Evolutionary conservation across 2,329 filamentous ascomycete species (phyloP).

Genomic region (Phaeosphaeriaceae sp.): DNA sequence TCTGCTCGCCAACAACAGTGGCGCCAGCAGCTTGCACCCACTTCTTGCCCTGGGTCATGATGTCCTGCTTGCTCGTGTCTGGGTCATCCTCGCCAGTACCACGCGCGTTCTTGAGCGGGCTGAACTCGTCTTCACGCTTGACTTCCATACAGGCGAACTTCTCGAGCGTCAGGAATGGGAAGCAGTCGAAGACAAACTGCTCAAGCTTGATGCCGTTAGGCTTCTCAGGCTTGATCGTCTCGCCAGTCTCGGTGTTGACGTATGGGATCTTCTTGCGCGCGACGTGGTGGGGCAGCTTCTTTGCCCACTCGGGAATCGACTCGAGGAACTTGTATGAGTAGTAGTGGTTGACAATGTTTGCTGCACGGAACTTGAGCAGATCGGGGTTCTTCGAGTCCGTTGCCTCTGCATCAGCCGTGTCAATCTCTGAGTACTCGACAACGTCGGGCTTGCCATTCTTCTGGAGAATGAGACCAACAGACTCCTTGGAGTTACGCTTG

Average conservation of each 20-base stretch:
- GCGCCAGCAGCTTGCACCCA: slow-evolving; percentile 85
- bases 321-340: slow-evolving; percentile 95
- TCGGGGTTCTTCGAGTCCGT: slow-evolving; percentile 80
- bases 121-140: slow-evolving; percentile 96
- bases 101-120: slow-evolving; percentile 88
- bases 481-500: slow-evolving; percentile 95
- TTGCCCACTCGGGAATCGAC: slow-evolving; percentile 83
- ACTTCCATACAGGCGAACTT: slow-evolving; percentile 98
- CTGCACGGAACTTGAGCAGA: slow-evolving; percentile 92
- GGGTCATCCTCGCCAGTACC: slow-evolving; percentile 89
- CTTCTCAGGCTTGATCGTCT: slow-evolving; percentile 87
- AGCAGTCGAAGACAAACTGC: slow-evolving; percentile 99
- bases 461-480: slow-evolving; percentile 89
- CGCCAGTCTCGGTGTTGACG: slow-evolving; percentile 76
- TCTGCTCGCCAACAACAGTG: slow-evolving; percentile 68
- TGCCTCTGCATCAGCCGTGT: slow-evolving; percentile 85
- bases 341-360: slow-evolving; percentile 99
- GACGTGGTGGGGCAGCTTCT: slow-evolving; percentile 91
- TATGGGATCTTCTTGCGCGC: slow-evolving; percentile 98
- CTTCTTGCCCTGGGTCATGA: slow-evolving; percentile 85
- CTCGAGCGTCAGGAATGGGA: slow-evolving; percentile 82
- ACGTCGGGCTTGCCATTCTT: slow-evolving; percentile 98
- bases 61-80: slow-evolving; percentile 89
- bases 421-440: slow-evolving; percentile 98
- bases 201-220: slow-evolving; percentile 99